phyloP scores from a whole-genome alignment of 1,284 basidiomycete species.

The Malassezia dermatis region DNA sequence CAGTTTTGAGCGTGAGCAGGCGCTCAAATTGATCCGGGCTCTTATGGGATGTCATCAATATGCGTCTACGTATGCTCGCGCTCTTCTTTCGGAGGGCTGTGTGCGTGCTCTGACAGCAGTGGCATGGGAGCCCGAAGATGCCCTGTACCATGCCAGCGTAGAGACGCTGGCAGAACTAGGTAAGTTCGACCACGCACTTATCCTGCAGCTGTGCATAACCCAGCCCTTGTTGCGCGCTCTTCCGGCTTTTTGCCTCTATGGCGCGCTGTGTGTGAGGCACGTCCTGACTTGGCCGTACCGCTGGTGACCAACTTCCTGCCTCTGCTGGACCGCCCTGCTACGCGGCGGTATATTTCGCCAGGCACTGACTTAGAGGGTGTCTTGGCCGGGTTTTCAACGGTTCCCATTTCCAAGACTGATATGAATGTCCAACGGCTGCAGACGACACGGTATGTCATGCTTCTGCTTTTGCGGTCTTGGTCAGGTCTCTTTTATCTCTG shows the following conservation, averaged over 20 bases:
- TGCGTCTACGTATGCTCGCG: constrained; percentile 50
- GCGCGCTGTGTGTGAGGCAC: constrained; percentile 75
- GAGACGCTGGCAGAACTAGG: constrained; percentile 85
- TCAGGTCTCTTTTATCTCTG: constrained; percentile 89
- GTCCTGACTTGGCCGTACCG: constrained; percentile 69
- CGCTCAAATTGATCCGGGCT: constrained; percentile 78
- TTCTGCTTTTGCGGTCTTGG: constrained; percentile 75
- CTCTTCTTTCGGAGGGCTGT: constrained; percentile 41
- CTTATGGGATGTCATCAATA: constrained; percentile 55
- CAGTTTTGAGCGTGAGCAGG: constrained; percentile 71
- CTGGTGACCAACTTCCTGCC: constrained; percentile 74
- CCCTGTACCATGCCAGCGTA: constrained; percentile 69
- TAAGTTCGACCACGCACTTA: constrained; percentile 49
- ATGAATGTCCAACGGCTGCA: constrained; percentile 58
- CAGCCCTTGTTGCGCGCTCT: constrained; percentile 67
- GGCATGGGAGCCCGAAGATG: constrained; percentile 83
- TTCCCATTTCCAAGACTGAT: constrained; percentile 48
- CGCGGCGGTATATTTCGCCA: constrained; percentile 65
- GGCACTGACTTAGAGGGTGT: constrained; percentile 70
- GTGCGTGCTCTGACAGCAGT: constrained; percentile 73
- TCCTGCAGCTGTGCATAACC: constrained; percentile 62
- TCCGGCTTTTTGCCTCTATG: constrained; percentile 80
- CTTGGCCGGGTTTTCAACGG: constrained; percentile 18
- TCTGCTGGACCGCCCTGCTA: constrained; percentile 73
- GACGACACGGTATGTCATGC: constrained; percentile 69